These are phyloP conservation scores for Rhytidhysteron rufulum DNA, from an alignment of 2,329 filamentous ascomycete species.

Conservation along the genomic window DNA sequence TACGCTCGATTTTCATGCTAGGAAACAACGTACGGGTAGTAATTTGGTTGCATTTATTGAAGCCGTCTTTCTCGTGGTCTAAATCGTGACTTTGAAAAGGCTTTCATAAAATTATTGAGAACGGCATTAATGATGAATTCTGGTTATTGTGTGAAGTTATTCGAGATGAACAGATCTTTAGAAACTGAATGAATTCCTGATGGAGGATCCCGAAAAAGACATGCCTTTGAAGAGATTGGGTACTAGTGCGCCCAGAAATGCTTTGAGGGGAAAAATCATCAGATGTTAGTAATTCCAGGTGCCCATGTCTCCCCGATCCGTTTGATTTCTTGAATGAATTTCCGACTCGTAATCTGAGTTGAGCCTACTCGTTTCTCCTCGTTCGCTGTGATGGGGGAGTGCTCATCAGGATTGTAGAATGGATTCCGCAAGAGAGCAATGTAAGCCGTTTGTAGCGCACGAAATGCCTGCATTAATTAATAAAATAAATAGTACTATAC, in stretches of 20 bases:
- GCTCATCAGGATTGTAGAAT: constrained; percentile 87
- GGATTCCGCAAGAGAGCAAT: constrained; percentile 86
- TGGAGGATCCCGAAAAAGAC: no score
- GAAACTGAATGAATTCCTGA: no score
- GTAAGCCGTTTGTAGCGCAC: constrained; percentile 89
- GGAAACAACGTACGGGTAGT: no score
- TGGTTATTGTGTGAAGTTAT: no score
- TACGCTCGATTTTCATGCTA: no score
- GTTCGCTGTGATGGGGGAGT: constrained; percentile 57
- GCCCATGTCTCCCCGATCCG: constrained; percentile 82
- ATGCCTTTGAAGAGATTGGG: no score
- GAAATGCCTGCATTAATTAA: constrained; percentile 73
- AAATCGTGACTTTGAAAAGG: no score
- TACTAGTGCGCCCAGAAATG: constrained; percentile 29
- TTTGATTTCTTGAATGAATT: constrained; percentile 77
- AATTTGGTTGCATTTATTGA: no score
- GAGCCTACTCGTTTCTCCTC: constrained; percentile 42
- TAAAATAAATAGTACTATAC: background rate
- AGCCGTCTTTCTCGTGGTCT: no score
- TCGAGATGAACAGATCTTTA: no score
- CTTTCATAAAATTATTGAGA: no score
- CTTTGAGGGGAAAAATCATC: constrained; percentile 24
- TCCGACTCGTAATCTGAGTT: constrained; percentile 73
- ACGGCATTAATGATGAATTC: no score
- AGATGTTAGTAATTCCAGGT: constrained; percentile 65